Evolutionary conservation across 208 protist species (phyloP), one percentile per base, ranked within the genome.

Genomic region (Leishmania tropica): DNA sequence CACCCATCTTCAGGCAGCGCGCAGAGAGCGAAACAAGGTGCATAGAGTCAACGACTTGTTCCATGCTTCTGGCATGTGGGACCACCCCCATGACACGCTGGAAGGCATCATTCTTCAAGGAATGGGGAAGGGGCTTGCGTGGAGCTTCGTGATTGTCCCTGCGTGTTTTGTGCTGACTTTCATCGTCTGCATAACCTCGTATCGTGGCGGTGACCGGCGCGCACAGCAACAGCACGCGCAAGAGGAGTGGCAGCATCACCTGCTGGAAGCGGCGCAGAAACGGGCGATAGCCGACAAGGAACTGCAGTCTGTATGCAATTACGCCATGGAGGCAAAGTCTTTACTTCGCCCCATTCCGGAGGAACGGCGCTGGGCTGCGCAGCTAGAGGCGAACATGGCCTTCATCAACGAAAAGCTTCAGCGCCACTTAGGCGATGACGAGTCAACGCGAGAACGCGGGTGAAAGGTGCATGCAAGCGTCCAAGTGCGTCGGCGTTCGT

Each of bases 81-180:
- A 6, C 8, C 8, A n/a, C 28, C 7, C 24, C 62, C 11, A 11
- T 4, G n/a, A 10, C 40, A 79, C 56, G 1, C 31, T 62, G 51
- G 80, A 91, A 19, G 88, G 80, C 7, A 48, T 89, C 45, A 86
- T 54, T 1, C 72, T 89, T 53, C 85, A 91, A 40, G 80, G 80
- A n/a, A 54, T 37, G 15, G 86, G 80, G 42, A 65, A 78, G 1
- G 86, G 78, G 21, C 40, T 86, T 24, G 88, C 87, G 60, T 92
- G 88, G 88, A 83, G 86, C 21, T 92, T 87, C 76, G 54, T 87
- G n/a, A 28, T 92, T 4, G 0, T 92, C 40, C 88, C 88, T 19
- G 76, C 86, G 1, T 35, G 45, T 54, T 62, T 78, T 42, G 54
- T 48, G 15, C 71, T 74, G 48, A 54, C 42, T 4, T 47, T 65